Evolutionary conservation across 257 asterid genomes (phyloP), one percentile per base, ranked within the genome.

Genomic region (Henckelia pumila): DNA sequence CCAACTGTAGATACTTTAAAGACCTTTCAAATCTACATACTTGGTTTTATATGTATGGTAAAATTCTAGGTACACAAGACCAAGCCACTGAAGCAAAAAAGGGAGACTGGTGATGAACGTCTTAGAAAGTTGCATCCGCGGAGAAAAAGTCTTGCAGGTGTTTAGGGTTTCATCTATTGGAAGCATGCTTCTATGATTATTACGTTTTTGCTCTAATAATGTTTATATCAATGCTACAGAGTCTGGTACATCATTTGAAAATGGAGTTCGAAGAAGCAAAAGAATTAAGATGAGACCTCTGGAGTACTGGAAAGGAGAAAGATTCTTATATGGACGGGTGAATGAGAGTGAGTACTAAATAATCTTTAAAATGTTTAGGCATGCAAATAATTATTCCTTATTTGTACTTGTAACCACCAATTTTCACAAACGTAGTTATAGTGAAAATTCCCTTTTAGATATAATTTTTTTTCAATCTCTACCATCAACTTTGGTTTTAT

Each of bases 221-320:
- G 23, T 53, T 61, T 67, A 11, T 71, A 68, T 44, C 77, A 72
- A 70, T 77, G 66, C 52, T 80, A 75, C 89, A 93, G 98, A 83
- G 30, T 80, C 83, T 71, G 97, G 97, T 66, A 90, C 95, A 59
- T 56, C 85, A 37, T 81, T 82, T 64, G 96, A 85, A 62, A 49
- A 73, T 74, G 99, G 97, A 64, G 79, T 91, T 52, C 87, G 99
- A 64, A 85, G 92, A 73, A 94, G 99, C 92, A 87, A 78, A 84
- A 77, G 99, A 79, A 76, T 87, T 73, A 88, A 75, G 80, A 81
- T 69, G 72, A 91, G 96, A 75, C 97, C 96, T 68, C 81, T 94
- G 68, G 95, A 85, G 66, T 94, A 69, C 77, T 89, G 98, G 98
- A 89, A 81, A 80, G 98, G 98, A 23, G 98, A 92, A 84, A 81